phyloP scores from a whole-genome alignment of 148 eudicot species.

The Rhododendron simsii region DNA sequence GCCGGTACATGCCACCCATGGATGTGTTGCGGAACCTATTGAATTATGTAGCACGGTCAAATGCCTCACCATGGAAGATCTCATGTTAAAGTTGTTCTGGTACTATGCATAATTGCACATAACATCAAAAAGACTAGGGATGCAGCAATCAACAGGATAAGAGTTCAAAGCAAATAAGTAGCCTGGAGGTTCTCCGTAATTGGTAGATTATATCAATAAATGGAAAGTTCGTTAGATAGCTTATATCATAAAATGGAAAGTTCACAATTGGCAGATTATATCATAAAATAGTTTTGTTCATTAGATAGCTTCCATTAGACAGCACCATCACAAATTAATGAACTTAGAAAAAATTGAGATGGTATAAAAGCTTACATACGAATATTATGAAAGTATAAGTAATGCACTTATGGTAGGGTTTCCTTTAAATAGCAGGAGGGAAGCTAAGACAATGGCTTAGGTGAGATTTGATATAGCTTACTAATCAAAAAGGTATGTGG shows the following conservation, averaged over 20 bases:
- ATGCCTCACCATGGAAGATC: not conserved
- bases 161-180: not conserved
- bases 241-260: not conserved
- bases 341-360: not conserved
- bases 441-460: not conserved
- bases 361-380: not conserved
- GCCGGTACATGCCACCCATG: constrained; percentile 70
- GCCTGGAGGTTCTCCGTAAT: not conserved
- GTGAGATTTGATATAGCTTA: not conserved
- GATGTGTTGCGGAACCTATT: constrained; percentile 75
- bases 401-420: not conserved
- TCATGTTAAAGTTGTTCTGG: not conserved
- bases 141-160: not conserved
- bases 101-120: not conserved
- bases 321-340: not conserved
- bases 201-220: not conserved
- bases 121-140: not conserved
- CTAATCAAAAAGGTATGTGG: not conserved
- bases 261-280: not conserved
- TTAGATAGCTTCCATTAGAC: not conserved
- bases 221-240: not conserved
- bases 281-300: not conserved
- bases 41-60: constrained; percentile 2
- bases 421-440: not conserved
- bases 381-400: not conserved